phyloP scores from a whole-genome alignment of 495 filamentous ascomycete species.

The Penicillium coprophilum region DNA sequence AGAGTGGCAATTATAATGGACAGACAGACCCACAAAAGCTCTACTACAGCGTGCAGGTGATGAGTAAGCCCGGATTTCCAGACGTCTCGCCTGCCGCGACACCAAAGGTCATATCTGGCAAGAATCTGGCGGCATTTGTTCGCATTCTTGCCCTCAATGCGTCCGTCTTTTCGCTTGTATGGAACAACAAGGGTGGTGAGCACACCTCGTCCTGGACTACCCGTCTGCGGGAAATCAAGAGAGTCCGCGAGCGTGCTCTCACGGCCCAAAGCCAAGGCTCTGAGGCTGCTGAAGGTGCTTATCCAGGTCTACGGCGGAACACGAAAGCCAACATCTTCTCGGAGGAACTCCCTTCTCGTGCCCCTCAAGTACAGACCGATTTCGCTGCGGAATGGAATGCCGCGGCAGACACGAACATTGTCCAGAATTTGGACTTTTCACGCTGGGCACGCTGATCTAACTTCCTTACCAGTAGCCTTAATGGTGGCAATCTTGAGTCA shows the following conservation, averaged over 20 bases:
- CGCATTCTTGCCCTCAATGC: constrained; percentile 91
- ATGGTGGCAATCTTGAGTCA: neutral
- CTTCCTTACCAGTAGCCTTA: neutral
- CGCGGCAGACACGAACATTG: constrained; percentile 40
- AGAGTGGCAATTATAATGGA: constrained; percentile 23
- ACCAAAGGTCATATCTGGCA: constrained; percentile 80
- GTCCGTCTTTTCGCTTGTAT: constrained; percentile 87
- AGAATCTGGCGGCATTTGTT: constrained; percentile 79
- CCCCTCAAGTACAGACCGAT: constrained; percentile 29
- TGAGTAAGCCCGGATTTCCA: constrained; percentile 81
- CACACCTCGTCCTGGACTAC: constrained; percentile 88
- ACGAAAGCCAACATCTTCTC: constrained; percentile 48
- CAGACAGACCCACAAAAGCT: constrained; percentile 43
- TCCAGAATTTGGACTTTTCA: constrained; percentile 47
- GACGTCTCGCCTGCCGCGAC: constrained; percentile 85
- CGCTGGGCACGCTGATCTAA: constrained; percentile 40
- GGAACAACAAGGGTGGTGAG: constrained; percentile 80
- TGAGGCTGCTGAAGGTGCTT: constrained; percentile 39
- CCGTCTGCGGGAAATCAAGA: constrained; percentile 78
- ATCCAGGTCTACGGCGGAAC: constrained; percentile 46
- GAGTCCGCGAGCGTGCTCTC: constrained; percentile 63
- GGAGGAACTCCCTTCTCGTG: constrained; percentile 39
- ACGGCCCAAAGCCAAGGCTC: constrained; percentile 32
- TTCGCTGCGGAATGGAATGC: constrained; percentile 45
- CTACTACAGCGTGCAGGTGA: constrained; percentile 81